phyloP scores from a whole-genome alignment of 1,284 basidiomycete genomes.

The Vanrija sp. region DNA sequence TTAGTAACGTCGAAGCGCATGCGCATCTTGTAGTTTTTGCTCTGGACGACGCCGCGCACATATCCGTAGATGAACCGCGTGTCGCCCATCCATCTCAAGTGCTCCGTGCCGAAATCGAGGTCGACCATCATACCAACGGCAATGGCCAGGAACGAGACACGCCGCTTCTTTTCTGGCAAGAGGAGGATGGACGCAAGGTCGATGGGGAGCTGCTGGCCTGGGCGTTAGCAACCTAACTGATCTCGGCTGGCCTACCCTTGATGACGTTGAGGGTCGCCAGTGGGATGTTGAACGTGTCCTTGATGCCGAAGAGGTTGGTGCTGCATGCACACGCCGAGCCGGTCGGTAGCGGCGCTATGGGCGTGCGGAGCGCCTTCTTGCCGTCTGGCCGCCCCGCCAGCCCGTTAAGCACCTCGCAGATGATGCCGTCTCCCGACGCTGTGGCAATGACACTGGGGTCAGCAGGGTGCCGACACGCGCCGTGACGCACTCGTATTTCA shows the following conservation, averaged over 20 bases:
- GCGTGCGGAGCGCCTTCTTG: slow-evolving; percentile 65
- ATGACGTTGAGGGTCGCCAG: slow-evolving; percentile 77
- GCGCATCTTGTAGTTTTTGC: slow-evolving; percentile 65
- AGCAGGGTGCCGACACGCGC: neutral
- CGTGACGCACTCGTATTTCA: slow-evolving; percentile 60
- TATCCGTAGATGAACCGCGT: slow-evolving; percentile 81
- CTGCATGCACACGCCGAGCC: slow-evolving; percentile 54
- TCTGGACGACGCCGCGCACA: slow-evolving; percentile 66
- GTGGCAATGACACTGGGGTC: slow-evolving; percentile 61
- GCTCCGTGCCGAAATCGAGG: slow-evolving; percentile 76
- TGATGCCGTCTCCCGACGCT: slow-evolving; percentile 83
- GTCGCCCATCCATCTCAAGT: slow-evolving; percentile 91
- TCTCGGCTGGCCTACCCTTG: slow-evolving; percentile 60
- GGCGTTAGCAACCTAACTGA: slow-evolving; percentile 3
- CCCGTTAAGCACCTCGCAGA: slow-evolving; percentile 92
- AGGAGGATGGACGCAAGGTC: slow-evolving; percentile 73
- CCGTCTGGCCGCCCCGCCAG: slow-evolving; percentile 71
- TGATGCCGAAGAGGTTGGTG: slow-evolving; percentile 48
- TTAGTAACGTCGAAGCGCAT: slow-evolving; percentile 68
- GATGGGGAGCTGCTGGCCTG: slow-evolving; percentile 62
- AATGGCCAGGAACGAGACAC: slow-evolving; percentile 85
- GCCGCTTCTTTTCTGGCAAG: slow-evolving; percentile 37
- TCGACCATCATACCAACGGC: slow-evolving; percentile 90
- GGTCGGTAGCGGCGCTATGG: slow-evolving; percentile 80
- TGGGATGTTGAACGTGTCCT: slow-evolving; percentile 67